Evolutionary conservation across 345 rosid species (phyloP), one percentile per base, ranked within the genome.

Genomic region (Rhodamnia rubescens): DNA sequence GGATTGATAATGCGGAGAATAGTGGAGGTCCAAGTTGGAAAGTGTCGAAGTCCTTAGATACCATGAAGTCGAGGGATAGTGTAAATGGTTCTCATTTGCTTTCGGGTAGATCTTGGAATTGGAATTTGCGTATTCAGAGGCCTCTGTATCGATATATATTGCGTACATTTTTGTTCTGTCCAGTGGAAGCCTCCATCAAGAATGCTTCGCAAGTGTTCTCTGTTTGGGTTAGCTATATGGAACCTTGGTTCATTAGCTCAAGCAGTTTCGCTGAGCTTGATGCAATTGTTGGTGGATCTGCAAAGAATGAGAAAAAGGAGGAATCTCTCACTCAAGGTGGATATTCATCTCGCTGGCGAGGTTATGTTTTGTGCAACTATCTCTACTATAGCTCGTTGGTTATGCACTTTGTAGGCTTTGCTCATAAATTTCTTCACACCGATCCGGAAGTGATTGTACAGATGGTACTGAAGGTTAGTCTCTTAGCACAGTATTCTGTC

Each of bases 351-450:
- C 32, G 85, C 82, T 94, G 98, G 98, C 93, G 91, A 90, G 92
- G 90, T 83, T 97, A 93, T 89, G 94, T 95, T 83, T 84, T 95
- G 88, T 95, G 95, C 42, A 97, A 95, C 87, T 97, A 95, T 89
- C 89, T 97, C 50, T 97, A 94, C 88, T 97, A 97, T 91, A 94
- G 94, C 84, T 97, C 98, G 44, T 59, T 94, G 92, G 92, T 97
- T 83, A 90, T 95, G 98, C 99, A 97, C 93, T 97, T 97, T 85
- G 93, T 94, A 83, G 98, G 98, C 80, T 97, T 97, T 87, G 97
- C 97, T 11, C 99, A 95, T 93, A 97, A 94, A 92, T 97, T 97
- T 89, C 98, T 97, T 89, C 99, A 94, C 87, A 86, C 91, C 16
- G 96, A 97, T 91, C 95, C 98, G 42, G 97, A 92, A 86, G 83